Evolutionary conservation across 2,329 filamentous ascomycete genomes (phyloP).

Genomic region (Aspergillus transmontanensis): DNA sequence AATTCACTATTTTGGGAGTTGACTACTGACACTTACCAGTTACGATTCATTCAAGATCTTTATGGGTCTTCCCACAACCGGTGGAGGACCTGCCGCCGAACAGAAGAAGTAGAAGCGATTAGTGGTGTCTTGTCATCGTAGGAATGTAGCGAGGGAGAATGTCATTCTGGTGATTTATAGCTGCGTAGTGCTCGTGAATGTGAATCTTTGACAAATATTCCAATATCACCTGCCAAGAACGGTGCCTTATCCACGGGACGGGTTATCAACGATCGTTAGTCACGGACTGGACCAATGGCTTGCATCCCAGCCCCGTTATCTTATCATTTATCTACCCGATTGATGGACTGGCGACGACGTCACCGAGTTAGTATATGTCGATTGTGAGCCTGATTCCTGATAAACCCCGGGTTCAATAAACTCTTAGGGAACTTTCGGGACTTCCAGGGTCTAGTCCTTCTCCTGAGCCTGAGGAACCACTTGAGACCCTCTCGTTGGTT

Average conservation of each 20-base stretch:
- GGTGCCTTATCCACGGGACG: conserved; percentile 1
- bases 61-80: conserved; percentile 83
- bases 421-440: not conserved
- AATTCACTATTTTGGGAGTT: not conserved
- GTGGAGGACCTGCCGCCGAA: conserved; percentile 60
- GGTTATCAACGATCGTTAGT: conserved; percentile 29
- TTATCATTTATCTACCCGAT: conserved; percentile 27
- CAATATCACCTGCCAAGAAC: not conserved
- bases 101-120: conserved; percentile 42
- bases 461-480: not conserved
- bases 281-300: conserved; percentile 24
- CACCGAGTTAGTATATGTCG: conserved; percentile 5
- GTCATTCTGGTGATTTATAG: not conserved
- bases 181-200: not conserved
- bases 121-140: not conserved
- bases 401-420: not conserved
- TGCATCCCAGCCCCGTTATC: conserved; percentile 22
- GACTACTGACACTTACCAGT: conserved; percentile 33
- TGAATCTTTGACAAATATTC: not conserved
- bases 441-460: not conserved
- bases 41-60: conserved; percentile 85
- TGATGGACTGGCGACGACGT: conserved; percentile 15
- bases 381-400: not conserved
- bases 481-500: not conserved
- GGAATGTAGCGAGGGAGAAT: not conserved